Percentiles rank a stretch among this genome's conserved stretches.
These are phyloP conservation scores for Microcos paniculata DNA, from an alignment of 345 rosid genomes.

Conservation along the genomic window DNA sequence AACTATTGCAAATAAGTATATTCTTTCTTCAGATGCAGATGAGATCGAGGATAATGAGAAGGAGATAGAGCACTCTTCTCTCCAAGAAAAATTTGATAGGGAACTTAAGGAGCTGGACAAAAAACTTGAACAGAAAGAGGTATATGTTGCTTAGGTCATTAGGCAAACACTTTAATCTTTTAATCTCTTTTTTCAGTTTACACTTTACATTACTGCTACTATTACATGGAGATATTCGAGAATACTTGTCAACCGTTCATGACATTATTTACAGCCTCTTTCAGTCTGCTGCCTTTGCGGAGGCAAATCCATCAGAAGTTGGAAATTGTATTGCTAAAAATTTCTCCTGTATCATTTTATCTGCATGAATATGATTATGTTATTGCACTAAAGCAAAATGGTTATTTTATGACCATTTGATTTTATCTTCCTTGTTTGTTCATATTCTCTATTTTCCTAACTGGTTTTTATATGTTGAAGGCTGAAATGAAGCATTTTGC, in stretches of 20 bases:
- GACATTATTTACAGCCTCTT: neutral
- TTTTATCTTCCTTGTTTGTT: neutral
- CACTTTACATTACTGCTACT: neutral
- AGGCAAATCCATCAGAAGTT: neutral
- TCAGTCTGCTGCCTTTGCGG: neutral
- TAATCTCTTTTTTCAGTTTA: too few relatives aligned
- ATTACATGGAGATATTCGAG: neutral
- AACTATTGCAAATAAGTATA: neutral
- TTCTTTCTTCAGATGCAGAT: constrained; percentile 44
- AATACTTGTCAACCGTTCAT: neutral
- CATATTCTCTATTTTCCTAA: constrained; percentile 1
- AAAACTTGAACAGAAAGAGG: constrained; percentile 95
- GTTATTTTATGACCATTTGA: neutral
- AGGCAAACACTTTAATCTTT: neutral
- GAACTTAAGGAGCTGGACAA: constrained; percentile 92
- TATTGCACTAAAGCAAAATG: neutral
- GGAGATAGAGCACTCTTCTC: constrained; percentile 87
- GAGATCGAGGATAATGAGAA: constrained; percentile 66
- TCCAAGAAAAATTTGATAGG: constrained; percentile 78
- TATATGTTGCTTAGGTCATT: constrained; percentile 21
- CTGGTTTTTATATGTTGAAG: constrained; percentile 39
- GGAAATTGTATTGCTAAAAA: neutral
- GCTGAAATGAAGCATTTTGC: constrained; percentile 91
- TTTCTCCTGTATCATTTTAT: neutral
- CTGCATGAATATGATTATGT: too few relatives aligned